A percentile compares a stretch with the other conserved stretches of the same genome.
These are phyloP conservation scores for Apiotrichum gamsii DNA, from an alignment of 1,284 basidiomycete genomes.

Conservation along the genomic window DNA sequence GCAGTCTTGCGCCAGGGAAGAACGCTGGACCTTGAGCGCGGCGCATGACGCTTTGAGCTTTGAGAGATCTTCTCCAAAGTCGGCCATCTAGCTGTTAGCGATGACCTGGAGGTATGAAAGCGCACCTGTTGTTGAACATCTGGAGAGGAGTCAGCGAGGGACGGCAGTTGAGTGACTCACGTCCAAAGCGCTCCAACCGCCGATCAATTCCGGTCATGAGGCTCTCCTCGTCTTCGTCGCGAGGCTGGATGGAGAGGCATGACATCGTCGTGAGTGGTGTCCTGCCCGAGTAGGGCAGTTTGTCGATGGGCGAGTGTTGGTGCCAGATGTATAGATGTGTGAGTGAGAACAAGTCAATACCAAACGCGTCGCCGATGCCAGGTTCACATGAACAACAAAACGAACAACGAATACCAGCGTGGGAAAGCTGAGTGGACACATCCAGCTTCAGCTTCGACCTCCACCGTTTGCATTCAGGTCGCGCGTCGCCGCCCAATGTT, in stretches of 20 bases:
- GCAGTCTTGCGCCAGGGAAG: conserved; percentile 9
- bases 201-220: conserved; percentile 9
- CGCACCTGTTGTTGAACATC: conserved; percentile 9
- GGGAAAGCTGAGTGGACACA: conserved; percentile 4
- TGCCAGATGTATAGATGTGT: not conserved
- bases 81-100: conserved; percentile 11
- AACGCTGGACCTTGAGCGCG: conserved; percentile 11
- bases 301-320: not conserved
- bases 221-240: conserved; percentile 11
- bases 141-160: not conserved
- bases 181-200: conserved; percentile 5
- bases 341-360: not conserved
- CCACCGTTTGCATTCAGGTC: no score
- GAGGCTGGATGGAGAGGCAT: not conserved
- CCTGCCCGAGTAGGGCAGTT: no score
- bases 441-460: no score
- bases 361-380: not conserved
- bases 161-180: no score
- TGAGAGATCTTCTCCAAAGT: conserved; percentile 7
- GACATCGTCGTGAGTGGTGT: no score
- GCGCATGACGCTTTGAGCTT: conserved; percentile 15
- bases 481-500: no score
- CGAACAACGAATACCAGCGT: conserved; percentile 2
- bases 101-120: no score
- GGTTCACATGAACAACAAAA: no score